These are phyloP conservation scores for Trypanosomatidae sp. DNA, from an alignment of 208 protist species.

Conservation along the genomic window DNA sequence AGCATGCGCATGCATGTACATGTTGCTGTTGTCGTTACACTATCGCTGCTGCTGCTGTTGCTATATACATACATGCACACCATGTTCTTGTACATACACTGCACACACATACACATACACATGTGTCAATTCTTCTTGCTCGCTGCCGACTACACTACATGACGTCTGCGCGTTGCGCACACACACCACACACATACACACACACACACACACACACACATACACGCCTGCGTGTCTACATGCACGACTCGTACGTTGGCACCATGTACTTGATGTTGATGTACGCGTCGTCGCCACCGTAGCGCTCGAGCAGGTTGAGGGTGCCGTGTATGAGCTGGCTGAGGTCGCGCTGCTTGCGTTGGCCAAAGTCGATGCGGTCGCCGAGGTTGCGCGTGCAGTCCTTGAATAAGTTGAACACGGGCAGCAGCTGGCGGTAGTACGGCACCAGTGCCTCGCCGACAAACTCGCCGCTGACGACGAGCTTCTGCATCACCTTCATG, in stretches of 20 bases:
- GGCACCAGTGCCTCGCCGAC: slow-evolving; percentile 96
- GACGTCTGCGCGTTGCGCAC: no score
- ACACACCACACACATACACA: no score
- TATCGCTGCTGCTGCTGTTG: no score
- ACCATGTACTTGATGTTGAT: slow-evolving; percentile 96
- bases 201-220: no score
- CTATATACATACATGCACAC: no score
- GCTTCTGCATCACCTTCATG: slow-evolving; percentile 94
- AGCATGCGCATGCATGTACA: no score
- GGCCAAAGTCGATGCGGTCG: slow-evolving; percentile 94
- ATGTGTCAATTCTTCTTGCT: no score
- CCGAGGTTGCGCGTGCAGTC: slow-evolving; percentile 83
- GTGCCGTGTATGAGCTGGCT: slow-evolving; percentile 96
- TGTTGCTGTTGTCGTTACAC: no score
- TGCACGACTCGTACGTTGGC: slow-evolving; percentile 85
- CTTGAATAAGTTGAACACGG: slow-evolving; percentile 98
- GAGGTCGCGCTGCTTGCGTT: slow-evolving; percentile 89
- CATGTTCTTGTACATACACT: no score
- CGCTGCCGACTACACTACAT: no score
- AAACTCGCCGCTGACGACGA: slow-evolving; percentile 91
- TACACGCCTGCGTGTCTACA: slow-evolving; percentile 21
- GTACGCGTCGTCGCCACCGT: slow-evolving; percentile 89
- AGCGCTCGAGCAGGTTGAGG: slow-evolving; percentile 89
- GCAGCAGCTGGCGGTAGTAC: slow-evolving; percentile 98
- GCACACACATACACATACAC: no score